Percentiles rank a stretch among this genome's conserved stretches.
phyloP scores from a whole-genome alignment of 139 green algal genomes.

The Mychonastes homosphaera region DNA sequence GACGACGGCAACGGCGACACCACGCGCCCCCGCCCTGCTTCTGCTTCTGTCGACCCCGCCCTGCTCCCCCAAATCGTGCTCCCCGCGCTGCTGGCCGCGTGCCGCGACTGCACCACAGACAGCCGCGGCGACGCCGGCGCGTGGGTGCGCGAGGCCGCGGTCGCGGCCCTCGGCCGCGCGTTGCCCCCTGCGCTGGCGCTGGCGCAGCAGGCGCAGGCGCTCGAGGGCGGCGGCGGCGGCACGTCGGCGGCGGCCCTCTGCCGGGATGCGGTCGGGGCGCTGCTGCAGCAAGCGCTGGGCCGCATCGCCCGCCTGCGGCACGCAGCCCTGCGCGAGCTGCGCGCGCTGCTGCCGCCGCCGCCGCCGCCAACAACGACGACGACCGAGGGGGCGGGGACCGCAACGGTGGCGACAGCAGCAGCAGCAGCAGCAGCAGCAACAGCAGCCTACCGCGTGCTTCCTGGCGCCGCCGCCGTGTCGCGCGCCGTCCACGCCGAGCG shows the following conservation, averaged over 20 bases:
- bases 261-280: conserved; percentile 13
- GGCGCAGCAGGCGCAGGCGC: neutral
- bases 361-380: conserved; percentile 1
- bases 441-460: too few relatives aligned
- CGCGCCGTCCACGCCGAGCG: too few relatives aligned
- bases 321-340: conserved; percentile 22
- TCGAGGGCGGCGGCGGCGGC: neutral
- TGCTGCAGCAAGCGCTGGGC: conserved; percentile 72
- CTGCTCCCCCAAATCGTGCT: conserved; percentile 11
- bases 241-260: conserved; percentile 8
- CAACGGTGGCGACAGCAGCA: conserved; percentile 9
- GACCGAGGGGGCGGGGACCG: neutral
- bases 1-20: too few relatives aligned
- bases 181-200: conserved; percentile 10
- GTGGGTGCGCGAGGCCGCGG: conserved; percentile 83
- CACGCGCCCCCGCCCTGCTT: too few relatives aligned
- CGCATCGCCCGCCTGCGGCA: conserved; percentile 69
- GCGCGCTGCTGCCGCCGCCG: conserved; percentile 15
- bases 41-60: neutral
- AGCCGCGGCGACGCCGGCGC: conserved; percentile 91
- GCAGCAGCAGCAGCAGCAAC: too few relatives aligned
- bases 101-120: conserved; percentile 89
- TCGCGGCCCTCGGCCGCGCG: conserved; percentile 34
- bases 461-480: too few relatives aligned
- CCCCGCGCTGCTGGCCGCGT: conserved; percentile 39